Conservation (phyloP, 306 rosid species). For the Arachis hypogaea region DNA sequence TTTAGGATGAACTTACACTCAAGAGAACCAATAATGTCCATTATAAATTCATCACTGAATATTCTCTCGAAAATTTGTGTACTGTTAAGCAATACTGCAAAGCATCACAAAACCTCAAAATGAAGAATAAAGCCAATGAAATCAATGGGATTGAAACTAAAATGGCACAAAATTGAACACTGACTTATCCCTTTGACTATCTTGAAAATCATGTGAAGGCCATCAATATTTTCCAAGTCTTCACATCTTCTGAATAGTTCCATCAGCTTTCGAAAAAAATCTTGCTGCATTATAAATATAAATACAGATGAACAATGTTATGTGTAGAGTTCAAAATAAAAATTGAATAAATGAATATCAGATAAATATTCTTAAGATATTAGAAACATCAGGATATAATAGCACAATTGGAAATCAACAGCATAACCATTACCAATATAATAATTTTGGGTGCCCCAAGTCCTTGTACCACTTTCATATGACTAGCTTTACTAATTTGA, state of each 20-base stretch:
- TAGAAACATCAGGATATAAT: slow-evolving; percentile 16
- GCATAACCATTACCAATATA: slow-evolving; percentile 8
- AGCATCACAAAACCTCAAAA: slow-evolving; percentile 33
- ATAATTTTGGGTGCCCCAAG: background rate
- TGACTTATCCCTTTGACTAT: slow-evolving; percentile 90
- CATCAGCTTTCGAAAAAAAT: slow-evolving; percentile 79
- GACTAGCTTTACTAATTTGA: too few species aligned
- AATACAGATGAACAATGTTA: background rate
- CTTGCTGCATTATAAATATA: slow-evolving; percentile 68
- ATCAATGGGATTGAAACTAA: slow-evolving; percentile 21
- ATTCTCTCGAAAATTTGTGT: slow-evolving; percentile 88
- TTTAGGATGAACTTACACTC: slow-evolving; percentile 73
- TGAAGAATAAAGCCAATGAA: slow-evolving; percentile 23
- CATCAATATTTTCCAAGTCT: slow-evolving; percentile 78
- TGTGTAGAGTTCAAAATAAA: background rate
- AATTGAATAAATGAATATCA: background rate
- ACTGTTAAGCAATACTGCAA: slow-evolving; percentile 84
- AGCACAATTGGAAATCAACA: background rate
- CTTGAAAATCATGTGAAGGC: slow-evolving; percentile 89
- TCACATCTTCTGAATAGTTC: slow-evolving; percentile 78
- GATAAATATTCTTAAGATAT: background rate
- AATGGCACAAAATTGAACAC: slow-evolving; percentile 45
- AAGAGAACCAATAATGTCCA: slow-evolving; percentile 85
- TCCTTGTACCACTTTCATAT: too few species aligned
- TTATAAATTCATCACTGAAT: slow-evolving; percentile 74